phyloP scores from a whole-genome alignment of 2,329 filamentous ascomycete species.

The Fusarium albosuccineum region DNA sequence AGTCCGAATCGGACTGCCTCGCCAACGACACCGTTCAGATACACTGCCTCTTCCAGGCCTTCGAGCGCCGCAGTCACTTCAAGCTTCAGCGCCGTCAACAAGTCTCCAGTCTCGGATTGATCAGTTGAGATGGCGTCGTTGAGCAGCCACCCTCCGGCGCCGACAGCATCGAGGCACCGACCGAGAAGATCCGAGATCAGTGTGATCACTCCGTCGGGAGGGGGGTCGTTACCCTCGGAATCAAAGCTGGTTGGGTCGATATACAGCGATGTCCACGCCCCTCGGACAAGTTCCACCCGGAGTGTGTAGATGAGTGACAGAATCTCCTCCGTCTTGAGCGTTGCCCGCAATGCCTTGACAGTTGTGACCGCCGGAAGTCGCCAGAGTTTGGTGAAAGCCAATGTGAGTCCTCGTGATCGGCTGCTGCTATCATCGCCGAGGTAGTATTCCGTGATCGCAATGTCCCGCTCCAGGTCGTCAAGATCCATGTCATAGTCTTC shows the following conservation, averaged over 20 bases:
- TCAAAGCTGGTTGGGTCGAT: conserved; percentile 68
- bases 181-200: conserved; percentile 79
- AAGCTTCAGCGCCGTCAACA: conserved; percentile 73
- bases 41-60: conserved; percentile 76
- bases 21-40: conserved; percentile 72
- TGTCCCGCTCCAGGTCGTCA: conserved; percentile 72
- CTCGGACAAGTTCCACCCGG: conserved; percentile 78
- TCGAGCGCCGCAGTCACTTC: conserved; percentile 80
- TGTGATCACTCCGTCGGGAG: conserved; percentile 76
- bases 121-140: conserved; percentile 68
- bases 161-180: conserved; percentile 81
- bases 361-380: conserved; percentile 72
- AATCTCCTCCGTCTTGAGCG: conserved; percentile 75
- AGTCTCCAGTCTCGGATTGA: conserved; percentile 69
- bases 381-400: conserved; percentile 78
- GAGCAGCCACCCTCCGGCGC: conserved; percentile 79
- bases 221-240: conserved; percentile 55
- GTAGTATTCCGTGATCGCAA: conserved; percentile 76
- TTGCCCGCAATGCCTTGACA: conserved; percentile 72
- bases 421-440: conserved; percentile 73
- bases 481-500: conserved; percentile 65
- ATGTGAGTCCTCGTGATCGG: conserved; percentile 73
- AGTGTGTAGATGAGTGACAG: conserved; percentile 79
- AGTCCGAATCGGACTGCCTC: conserved; percentile 75
- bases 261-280: conserved; percentile 82